Conservation (phyloP, 192 early-diverging fungal species). For the Entrophospora sp. region DNA sequence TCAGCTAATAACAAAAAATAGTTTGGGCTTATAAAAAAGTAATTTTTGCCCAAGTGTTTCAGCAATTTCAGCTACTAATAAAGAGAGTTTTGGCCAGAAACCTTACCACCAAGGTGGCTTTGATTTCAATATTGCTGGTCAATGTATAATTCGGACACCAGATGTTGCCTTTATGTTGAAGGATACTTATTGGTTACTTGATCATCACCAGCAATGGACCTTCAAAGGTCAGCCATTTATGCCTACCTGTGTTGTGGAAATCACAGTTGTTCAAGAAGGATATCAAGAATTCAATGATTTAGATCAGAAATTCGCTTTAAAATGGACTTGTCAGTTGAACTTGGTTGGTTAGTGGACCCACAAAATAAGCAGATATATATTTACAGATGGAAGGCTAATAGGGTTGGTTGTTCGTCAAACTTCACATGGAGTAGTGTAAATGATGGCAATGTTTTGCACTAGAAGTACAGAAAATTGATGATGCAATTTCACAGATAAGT, state of each 20-base stretch:
- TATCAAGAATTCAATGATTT: neutral
- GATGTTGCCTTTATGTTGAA: constrained; percentile 7
- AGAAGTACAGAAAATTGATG: neutral
- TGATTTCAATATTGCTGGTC: constrained; percentile 10
- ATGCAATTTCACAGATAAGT: neutral
- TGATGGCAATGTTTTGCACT: neutral
- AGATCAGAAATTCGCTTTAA: constrained; percentile 9
- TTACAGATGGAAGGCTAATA: too few species aligned
- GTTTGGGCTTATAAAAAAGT: too few species aligned
- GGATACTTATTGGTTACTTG: neutral
- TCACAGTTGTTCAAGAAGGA: neutral
- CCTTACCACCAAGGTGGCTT: too few species aligned
- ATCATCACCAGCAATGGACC: neutral
- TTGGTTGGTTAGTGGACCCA: too few species aligned
- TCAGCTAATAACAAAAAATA: too few species aligned
- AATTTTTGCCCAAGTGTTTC: too few species aligned
- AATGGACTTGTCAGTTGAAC: too few species aligned
- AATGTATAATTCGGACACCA: constrained; percentile 8
- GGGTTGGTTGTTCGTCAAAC: too few species aligned
- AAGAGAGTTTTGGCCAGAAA: too few species aligned
- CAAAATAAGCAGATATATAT: too few species aligned
- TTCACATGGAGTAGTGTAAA: neutral
- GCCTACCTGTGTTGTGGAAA: constrained; percentile 18
- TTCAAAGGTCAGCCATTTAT: constrained; percentile 14
- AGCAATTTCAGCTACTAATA: too few species aligned